A percentile compares a stretch with the other conserved stretches of the same genome.
phyloP scores from a whole-genome alignment of 2,329 filamentous ascomycete species.

The Fusarium buxicola region DNA sequence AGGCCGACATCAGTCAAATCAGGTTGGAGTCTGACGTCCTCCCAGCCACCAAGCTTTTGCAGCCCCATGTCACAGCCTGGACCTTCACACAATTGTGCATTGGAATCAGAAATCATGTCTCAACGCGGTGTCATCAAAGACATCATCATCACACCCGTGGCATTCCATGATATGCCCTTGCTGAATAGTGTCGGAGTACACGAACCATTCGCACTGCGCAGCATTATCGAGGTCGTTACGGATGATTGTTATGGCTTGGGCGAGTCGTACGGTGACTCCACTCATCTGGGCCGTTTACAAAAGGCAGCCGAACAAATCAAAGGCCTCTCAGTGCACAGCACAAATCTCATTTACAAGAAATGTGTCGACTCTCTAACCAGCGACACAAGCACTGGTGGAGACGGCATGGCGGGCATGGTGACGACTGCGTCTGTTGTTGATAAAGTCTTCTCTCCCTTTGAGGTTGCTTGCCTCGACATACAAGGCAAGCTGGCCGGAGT shows the following conservation, averaged over 20 bases:
- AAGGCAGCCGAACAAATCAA: conserved; percentile 48
- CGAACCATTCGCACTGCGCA: conserved; percentile 56
- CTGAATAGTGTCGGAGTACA: conserved; percentile 58
- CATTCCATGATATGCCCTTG: conserved; percentile 58
- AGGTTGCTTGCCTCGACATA: conserved; percentile 57
- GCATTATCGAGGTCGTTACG: conserved; percentile 55
- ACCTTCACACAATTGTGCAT: neutral
- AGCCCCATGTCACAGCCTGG: neutral
- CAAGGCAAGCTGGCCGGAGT: conserved; percentile 55
- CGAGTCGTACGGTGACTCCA: conserved; percentile 56
- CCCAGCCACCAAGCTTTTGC: neutral
- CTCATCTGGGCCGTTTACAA: conserved; percentile 51
- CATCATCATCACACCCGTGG: conserved; percentile 56
- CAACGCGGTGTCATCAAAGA: conserved; percentile 49
- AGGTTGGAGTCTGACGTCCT: too few species aligned
- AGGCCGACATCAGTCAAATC: neutral
- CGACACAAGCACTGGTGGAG: conserved; percentile 58
- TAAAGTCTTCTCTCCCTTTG: conserved; percentile 57
- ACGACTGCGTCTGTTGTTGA: conserved; percentile 55
- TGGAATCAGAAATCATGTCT: conserved; percentile 41
- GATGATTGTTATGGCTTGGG: conserved; percentile 53
- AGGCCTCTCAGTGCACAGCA: conserved; percentile 63
- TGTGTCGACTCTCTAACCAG: conserved; percentile 80
- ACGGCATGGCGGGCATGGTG: conserved; percentile 68
- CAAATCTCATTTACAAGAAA: conserved; percentile 85